phyloP scores from a whole-genome alignment of 2,329 filamentous ascomycete species.

The Colletotrichum graminicola region DNA sequence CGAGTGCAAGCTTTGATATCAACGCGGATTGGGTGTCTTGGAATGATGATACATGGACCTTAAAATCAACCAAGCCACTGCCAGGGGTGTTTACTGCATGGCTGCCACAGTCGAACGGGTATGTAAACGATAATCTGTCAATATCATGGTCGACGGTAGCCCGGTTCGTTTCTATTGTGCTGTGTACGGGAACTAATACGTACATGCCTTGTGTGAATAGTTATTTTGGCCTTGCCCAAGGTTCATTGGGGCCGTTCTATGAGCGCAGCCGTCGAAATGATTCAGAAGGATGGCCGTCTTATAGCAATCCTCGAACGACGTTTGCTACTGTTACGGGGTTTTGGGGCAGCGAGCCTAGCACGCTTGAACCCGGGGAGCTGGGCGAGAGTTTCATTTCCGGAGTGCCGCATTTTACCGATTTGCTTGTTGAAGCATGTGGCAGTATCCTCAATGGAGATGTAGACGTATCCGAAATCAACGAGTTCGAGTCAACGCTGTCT shows the following conservation, averaged over 20 bases:
- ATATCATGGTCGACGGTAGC: not conserved
- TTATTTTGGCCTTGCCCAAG: conserved; percentile 23
- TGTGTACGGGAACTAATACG: not conserved
- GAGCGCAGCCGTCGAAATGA: conserved; percentile 26
- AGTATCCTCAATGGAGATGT: conserved; percentile 16
- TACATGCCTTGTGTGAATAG: not conserved
- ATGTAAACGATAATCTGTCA: not conserved
- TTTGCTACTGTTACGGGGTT: conserved; percentile 24
- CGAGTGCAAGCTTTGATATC: conserved; percentile 19
- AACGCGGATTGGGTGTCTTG: conserved; percentile 27
- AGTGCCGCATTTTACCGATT: conserved; percentile 68
- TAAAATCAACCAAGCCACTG: conserved; percentile 26
- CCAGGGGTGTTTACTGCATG: conserved; percentile 23
- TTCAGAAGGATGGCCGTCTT: conserved; percentile 21
- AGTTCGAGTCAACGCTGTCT: conserved; percentile 24
- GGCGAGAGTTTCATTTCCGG: conserved; percentile 78
- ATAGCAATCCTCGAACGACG: conserved; percentile 21
- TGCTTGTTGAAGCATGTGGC: conserved; percentile 24
- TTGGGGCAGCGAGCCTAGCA: conserved; percentile 20
- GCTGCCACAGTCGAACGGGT: conserved; percentile 24
- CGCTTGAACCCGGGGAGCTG: conserved; percentile 19
- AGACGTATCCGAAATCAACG: conserved; percentile 21
- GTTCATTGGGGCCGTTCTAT: conserved; percentile 20
- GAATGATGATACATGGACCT: conserved; percentile 20
- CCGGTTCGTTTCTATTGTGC: not conserved